These are phyloP conservation scores for Penicillium verrucosum DNA, from an alignment of 2,329 filamentous ascomycete genomes.

Conservation along the genomic window DNA sequence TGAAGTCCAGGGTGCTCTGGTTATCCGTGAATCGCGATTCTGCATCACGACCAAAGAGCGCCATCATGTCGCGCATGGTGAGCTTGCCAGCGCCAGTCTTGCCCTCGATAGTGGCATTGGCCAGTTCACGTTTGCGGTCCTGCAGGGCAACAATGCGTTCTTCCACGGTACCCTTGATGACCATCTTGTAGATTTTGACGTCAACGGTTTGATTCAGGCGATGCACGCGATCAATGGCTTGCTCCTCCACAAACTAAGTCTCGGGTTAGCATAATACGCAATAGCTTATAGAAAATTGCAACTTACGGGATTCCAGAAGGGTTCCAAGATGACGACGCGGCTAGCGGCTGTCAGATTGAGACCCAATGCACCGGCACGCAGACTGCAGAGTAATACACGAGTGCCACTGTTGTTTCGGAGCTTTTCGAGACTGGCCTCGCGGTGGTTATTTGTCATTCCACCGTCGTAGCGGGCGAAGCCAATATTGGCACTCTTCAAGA, in stretches of 20 bases:
- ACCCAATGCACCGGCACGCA: slow-evolving; percentile 89
- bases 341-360: slow-evolving; percentile 93
- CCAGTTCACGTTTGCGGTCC: slow-evolving; percentile 86
- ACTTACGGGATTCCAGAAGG: slow-evolving; percentile 93
- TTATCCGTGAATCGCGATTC: slow-evolving; percentile 46
- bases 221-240: slow-evolving; percentile 97
- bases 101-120: slow-evolving; percentile 85
- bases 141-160: slow-evolving; percentile 92
- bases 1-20: slow-evolving; percentile 40
- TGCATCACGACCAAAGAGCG: slow-evolving; percentile 74
- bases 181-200: slow-evolving; percentile 92
- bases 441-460: slow-evolving; percentile 86
- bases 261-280: slow-evolving; percentile 13
- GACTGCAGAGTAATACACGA: slow-evolving; percentile 82
- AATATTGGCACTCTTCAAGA: slow-evolving; percentile 71
- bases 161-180: slow-evolving; percentile 81
- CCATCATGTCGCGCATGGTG: slow-evolving; percentile 87
- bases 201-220: slow-evolving; percentile 96
- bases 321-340: slow-evolving; percentile 90
- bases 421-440: slow-evolving; percentile 77
- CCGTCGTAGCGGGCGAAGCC: slow-evolving; percentile 89
- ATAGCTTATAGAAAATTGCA: slow-evolving; percentile 9
- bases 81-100: slow-evolving; percentile 75
- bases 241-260: slow-evolving; percentile 88
- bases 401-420: slow-evolving; percentile 72